Conservation (phyloP, 2,329 filamentous ascomycete species). For the Drechslerella coelobrocha region DNA sequence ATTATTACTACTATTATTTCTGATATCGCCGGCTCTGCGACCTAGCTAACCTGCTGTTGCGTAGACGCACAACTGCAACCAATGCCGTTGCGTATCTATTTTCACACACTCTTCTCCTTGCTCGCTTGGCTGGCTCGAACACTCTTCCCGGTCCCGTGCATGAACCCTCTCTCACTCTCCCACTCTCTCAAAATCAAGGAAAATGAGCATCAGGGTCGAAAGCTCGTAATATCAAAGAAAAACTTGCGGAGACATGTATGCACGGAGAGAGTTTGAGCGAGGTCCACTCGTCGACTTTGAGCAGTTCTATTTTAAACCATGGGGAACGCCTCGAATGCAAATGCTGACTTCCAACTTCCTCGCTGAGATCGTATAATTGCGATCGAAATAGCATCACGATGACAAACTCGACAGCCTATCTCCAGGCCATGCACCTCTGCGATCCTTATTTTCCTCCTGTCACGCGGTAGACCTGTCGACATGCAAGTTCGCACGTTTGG, state of each 20-base stretch:
- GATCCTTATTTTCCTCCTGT: conserved; percentile 4
- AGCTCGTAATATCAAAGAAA: background rate
- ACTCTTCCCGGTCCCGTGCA: conserved; percentile 36
- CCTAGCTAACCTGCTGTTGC: background rate
- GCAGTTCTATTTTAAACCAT: conserved; percentile 49
- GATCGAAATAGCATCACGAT: conserved; percentile 11
- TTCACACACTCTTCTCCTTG: conserved; percentile 3
- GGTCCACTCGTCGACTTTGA: conserved; percentile 14
- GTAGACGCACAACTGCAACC: background rate
- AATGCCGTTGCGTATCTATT: conserved; percentile 2
- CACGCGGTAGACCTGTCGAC: background rate
- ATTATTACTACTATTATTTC: too few relatives aligned
- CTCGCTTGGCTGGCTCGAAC: conserved; percentile 10
- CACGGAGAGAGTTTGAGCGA: conserved; percentile 1
- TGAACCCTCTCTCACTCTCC: conserved; percentile 33
- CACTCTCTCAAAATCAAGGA: conserved; percentile 42
- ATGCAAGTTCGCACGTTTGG: conserved; percentile 4
- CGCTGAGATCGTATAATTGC: conserved; percentile 1
- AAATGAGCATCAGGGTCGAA: conserved; percentile 41
- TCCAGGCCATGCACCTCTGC: background rate
- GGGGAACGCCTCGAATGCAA: conserved; percentile 26
- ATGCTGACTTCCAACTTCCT: conserved; percentile 25
- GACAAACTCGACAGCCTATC: conserved; percentile 5
- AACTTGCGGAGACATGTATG: background rate
- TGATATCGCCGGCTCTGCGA: too few relatives aligned